Conservation (phyloP, 805 yeast genomes). For the Nakazawaea ambrosiae region DNA sequence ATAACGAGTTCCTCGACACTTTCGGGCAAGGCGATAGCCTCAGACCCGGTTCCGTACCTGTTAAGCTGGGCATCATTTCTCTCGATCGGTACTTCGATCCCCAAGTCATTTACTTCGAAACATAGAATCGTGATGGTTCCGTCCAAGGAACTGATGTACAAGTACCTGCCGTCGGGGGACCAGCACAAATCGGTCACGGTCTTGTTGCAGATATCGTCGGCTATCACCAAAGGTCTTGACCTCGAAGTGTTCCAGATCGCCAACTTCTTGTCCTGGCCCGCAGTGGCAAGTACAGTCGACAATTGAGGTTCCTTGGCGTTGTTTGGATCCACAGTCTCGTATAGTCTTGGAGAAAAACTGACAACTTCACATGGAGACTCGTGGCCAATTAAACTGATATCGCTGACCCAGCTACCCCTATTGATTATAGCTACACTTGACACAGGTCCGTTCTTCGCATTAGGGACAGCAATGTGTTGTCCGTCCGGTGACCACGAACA, state of each 20-base stretch:
- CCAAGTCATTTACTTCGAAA: conserved; percentile 62
- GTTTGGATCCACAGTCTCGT: conserved; percentile 27
- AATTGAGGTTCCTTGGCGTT: conserved; percentile 18
- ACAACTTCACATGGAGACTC: conserved; percentile 83
- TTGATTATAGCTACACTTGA: conserved; percentile 66
- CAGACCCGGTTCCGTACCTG: conserved; percentile 84
- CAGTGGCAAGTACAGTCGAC: conserved; percentile 83
- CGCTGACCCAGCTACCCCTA: conserved; percentile 76
- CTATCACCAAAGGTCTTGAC: conserved; percentile 74
- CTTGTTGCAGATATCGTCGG: conserved; percentile 66
- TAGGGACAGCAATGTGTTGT: conserved; percentile 78
- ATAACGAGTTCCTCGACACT: conserved; percentile 69
- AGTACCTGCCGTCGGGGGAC: conserved; percentile 71
- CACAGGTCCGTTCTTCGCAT: conserved; percentile 79
- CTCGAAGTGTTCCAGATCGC: conserved; percentile 82
- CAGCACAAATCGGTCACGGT: conserved; percentile 86
- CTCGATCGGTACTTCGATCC: conserved; percentile 52
- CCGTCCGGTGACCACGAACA: conserved; percentile 92
- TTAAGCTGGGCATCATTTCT: conserved; percentile 64
- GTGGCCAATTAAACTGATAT: conserved; percentile 71
- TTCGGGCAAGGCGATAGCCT: conserved; percentile 80
- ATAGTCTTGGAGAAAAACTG: conserved; percentile 64
- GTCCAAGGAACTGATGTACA: conserved; percentile 79
- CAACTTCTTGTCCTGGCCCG: conserved; percentile 87
- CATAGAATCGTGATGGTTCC: conserved; percentile 66